phyloP scores from a whole-genome alignment of 768 basidiomycete species.

The Tubosaeta brunneosetosa region DNA sequence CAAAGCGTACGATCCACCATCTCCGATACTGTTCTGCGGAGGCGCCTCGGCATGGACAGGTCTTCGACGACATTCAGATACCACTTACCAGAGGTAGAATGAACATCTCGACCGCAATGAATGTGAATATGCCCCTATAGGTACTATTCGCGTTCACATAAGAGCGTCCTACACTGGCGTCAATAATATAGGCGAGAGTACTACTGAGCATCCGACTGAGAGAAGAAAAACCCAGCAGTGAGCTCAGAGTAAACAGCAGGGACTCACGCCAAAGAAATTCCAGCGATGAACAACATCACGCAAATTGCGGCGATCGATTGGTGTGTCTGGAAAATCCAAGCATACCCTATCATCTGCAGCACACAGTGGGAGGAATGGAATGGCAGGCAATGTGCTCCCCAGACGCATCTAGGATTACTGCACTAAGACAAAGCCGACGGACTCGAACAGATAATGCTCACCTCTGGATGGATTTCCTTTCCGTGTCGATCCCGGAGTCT shows the following conservation, averaged over 20 bases:
- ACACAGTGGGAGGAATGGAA: constrained; percentile 50
- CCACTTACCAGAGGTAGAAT: constrained; percentile 56
- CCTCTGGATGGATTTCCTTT: too few relatives aligned
- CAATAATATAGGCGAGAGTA: constrained; percentile 80
- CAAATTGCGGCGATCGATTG: constrained; percentile 66
- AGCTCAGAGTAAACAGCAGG: neutral
- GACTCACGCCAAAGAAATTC: constrained; percentile 49
- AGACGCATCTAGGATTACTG: constrained; percentile 44
- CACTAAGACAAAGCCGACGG: too few relatives aligned
- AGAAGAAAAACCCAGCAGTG: neutral
- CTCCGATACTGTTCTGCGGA: constrained; percentile 11
- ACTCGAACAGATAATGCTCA: too few relatives aligned
- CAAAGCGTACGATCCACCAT: constrained; percentile 28
- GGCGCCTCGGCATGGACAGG: too few relatives aligned
- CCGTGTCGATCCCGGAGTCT: too few relatives aligned
- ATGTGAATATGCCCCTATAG: constrained; percentile 66
- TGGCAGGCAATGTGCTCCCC: constrained; percentile 52
- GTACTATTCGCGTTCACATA: constrained; percentile 73
- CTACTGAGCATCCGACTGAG: constrained; percentile 55
- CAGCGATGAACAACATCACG: constrained; percentile 64
- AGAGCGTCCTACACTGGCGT: constrained; percentile 78
- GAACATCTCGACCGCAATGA: constrained; percentile 67
- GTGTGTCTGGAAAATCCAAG: constrained; percentile 66
- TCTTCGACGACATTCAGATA: neutral
- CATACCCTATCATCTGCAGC: constrained; percentile 52